A percentile compares a stretch with the other conserved stretches of the same genome.
Conservation (phyloP, 352 stramenopile genomes). For the Proteromonas lacertae region DNA sequence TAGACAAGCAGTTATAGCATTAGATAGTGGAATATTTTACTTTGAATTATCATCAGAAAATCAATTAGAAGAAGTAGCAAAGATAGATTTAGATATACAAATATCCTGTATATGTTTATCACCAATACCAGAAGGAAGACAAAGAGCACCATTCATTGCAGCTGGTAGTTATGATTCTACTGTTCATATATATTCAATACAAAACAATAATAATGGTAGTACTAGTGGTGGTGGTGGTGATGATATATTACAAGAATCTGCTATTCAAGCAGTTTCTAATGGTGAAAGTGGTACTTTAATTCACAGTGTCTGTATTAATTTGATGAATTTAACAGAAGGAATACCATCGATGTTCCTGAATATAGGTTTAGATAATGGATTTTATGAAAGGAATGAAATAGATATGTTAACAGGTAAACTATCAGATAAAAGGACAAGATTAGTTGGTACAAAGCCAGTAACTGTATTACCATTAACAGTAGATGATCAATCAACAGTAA, state of each 20-base stretch:
- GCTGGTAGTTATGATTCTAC: conserved; percentile 43
- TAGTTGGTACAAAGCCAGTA: conserved; percentile 39
- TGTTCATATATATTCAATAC: conserved; percentile 64
- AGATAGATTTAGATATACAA: conserved; percentile 67
- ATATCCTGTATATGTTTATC: conserved; percentile 85
- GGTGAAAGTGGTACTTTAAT: conserved; percentile 6
- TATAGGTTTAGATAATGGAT: conserved; percentile 65
- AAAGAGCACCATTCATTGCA: conserved; percentile 37
- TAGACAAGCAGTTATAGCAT: conserved; percentile 73
- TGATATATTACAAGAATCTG: neutral
- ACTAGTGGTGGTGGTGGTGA: neutral
- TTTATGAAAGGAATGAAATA: conserved; percentile 50
- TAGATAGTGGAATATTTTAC: conserved; percentile 81
- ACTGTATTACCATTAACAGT: conserved; percentile 63
- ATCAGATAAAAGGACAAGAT: conserved; percentile 9
- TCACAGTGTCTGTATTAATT: conserved; percentile 1
- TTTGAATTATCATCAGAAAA: conserved; percentile 73
- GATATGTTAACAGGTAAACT: conserved; percentile 31
- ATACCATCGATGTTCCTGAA: conserved; percentile 12
- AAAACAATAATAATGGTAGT: conserved; percentile 40
- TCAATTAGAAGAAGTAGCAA: conserved; percentile 62
- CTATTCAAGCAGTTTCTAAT: neutral
- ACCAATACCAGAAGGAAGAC: conserved; percentile 47
- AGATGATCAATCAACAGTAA: conserved; percentile 39
- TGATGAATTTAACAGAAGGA: conserved; percentile 4